Evolutionary conservation across 768 basidiomycete species (phyloP).

Genomic region (Russula griseocarnosa): DNA sequence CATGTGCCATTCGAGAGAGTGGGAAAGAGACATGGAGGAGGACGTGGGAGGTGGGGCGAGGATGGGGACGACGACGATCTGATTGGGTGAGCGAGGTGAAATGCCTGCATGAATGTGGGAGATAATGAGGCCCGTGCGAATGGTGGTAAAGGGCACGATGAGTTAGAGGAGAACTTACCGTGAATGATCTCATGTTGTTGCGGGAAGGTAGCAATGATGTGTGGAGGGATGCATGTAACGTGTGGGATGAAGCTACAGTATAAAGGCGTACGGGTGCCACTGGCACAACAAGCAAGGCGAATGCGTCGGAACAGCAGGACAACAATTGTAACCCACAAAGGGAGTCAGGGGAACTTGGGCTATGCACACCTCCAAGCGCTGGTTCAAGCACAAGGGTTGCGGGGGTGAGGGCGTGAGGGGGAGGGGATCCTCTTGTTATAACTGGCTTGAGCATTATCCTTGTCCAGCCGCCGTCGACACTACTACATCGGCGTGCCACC

Average conservation of each 20-base stretch:
- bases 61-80: neutral
- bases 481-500: neutral
- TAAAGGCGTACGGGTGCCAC: slow-evolving; percentile 3
- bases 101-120: slow-evolving; percentile 10
- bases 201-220: neutral
- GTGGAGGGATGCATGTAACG: neutral
- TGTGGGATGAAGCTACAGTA: slow-evolving; percentile 4
- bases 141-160: neutral
- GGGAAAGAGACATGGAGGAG: neutral
- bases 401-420: too few species aligned
- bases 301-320: neutral
- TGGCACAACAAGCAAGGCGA: neutral
- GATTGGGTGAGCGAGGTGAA: slow-evolving; percentile 6
- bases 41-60: neutral
- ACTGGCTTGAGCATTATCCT: neutral
- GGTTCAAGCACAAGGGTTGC: slow-evolving; percentile 1
- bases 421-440: neutral
- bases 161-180: slow-evolving; percentile 5
- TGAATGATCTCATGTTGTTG: slow-evolving; percentile 15
- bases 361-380: neutral
- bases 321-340: neutral
- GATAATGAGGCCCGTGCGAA: neutral
- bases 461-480: neutral
- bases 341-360: neutral
- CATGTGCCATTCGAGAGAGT: slow-evolving; percentile 17